These are phyloP conservation scores for Ilex asprella DNA, from an alignment of 257 asterid genomes.

Conservation along the genomic window DNA sequence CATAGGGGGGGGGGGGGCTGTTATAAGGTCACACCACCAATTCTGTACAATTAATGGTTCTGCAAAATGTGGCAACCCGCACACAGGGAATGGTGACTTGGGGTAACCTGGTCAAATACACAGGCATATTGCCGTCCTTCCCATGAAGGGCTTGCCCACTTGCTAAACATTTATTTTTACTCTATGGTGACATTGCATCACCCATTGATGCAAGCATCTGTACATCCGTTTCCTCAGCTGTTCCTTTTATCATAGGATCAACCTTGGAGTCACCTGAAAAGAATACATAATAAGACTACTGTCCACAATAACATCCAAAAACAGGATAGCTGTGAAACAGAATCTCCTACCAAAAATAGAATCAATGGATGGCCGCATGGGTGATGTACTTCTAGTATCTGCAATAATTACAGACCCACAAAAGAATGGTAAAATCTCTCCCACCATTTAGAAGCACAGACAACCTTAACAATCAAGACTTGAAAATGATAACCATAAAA, in stretches of 20 bases:
- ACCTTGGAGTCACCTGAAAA: constrained; percentile 33
- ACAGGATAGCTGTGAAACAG: neutral
- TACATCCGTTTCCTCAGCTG: constrained; percentile 42
- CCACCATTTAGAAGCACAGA: too few species aligned
- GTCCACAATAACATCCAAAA: neutral
- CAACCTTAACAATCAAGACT: neutral
- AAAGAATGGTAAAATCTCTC: neutral
- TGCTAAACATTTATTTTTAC: constrained; percentile 8
- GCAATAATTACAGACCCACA: constrained; percentile 10
- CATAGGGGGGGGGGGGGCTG: too few species aligned
- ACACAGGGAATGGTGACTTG: constrained; percentile 14
- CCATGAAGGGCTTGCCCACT: constrained; percentile 5
- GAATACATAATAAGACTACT: constrained; percentile 5
- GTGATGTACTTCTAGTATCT: constrained; percentile 60
- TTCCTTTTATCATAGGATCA: constrained; percentile 25
- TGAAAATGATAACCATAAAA: too few species aligned
- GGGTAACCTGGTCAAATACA: constrained; percentile 74
- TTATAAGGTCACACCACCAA: constrained; percentile 15
- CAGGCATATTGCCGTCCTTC: constrained; percentile 54
- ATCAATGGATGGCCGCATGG: constrained; percentile 53
- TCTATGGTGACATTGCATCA: constrained; percentile 53
- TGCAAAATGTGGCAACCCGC: constrained; percentile 21
- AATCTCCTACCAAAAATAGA: constrained; percentile 45
- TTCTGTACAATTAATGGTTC: constrained; percentile 52
- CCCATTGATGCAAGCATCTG: constrained; percentile 48